Conservation (phyloP, 306 rosid genomes). For the Cicer chorassanicum region DNA sequence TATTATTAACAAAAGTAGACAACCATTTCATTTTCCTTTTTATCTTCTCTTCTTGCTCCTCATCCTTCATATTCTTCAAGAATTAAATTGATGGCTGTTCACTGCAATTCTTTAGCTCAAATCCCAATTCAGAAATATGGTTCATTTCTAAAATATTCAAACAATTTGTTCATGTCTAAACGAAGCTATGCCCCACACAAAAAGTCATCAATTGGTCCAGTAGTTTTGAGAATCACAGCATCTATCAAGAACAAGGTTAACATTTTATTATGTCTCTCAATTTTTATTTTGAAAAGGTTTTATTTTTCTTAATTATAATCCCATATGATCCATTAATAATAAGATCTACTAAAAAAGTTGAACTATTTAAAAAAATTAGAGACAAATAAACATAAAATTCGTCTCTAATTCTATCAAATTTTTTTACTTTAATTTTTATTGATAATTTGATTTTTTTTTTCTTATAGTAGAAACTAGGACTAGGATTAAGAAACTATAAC, state of each 20-base stretch:
- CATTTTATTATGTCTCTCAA: neutral
- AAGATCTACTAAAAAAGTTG: neutral
- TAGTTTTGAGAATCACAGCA: slow-evolving; percentile 57
- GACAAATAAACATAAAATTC: neutral
- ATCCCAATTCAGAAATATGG: slow-evolving; percentile 59
- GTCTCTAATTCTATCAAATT: neutral
- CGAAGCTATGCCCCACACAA: slow-evolving; percentile 53
- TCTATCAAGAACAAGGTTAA: slow-evolving; percentile 78
- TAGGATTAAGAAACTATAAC: neutral
- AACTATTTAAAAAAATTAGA: neutral
- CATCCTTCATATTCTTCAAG: slow-evolving; percentile 35
- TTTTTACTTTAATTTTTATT: neutral
- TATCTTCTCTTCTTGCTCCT: slow-evolving; percentile 20
- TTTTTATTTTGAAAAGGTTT: too few relatives aligned
- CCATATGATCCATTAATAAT: neutral
- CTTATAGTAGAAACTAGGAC: neutral
- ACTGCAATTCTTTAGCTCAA: slow-evolving; percentile 50
- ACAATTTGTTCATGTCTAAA: slow-evolving; percentile 54
- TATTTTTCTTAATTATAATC: too few relatives aligned
- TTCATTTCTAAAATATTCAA: slow-evolving; percentile 52
- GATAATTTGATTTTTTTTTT: neutral
- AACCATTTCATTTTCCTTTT: neutral
- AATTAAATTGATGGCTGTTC: slow-evolving; percentile 65
- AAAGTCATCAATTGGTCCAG: slow-evolving; percentile 41
- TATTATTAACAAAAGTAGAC: neutral